phyloP scores from a whole-genome alignment of 108 stramenopile species.

The Fragilaria crotonensis region DNA sequence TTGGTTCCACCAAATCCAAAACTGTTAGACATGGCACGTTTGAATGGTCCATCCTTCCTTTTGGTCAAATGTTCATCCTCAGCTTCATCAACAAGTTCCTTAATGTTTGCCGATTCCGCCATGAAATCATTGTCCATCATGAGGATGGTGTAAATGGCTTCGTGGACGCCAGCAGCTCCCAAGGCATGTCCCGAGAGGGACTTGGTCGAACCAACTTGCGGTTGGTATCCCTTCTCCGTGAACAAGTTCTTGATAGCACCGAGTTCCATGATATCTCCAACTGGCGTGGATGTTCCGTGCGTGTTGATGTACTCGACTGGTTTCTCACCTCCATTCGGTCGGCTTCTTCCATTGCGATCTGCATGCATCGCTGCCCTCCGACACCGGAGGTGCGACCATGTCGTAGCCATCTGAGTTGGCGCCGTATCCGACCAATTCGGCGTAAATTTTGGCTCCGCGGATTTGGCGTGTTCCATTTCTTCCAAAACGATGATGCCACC shows the following conservation, averaged over 20 bases:
- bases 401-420: conserved; percentile 99
- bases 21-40: conserved; percentile 94
- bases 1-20: conserved; percentile 99
- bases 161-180: conserved; percentile 97
- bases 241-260: conserved; percentile 89
- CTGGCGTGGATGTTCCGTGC: conserved; percentile 98
- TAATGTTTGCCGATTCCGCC: conserved; percentile 89
- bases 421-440: conserved; percentile 94
- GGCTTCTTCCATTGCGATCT: conserved; percentile 83
- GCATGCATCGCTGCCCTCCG: conserved; percentile 92
- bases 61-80: conserved; percentile 87
- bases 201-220: conserved; percentile 94
- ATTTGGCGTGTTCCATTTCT: conserved; percentile 94
- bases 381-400: conserved; percentile 98
- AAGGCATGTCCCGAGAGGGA: conserved; percentile 94
- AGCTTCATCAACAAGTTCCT: conserved; percentile 84
- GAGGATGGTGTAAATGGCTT: conserved; percentile 92
- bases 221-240: conserved; percentile 78
- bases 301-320: conserved; percentile 96
- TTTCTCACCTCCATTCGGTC: conserved; percentile 49
- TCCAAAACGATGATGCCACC: conserved; percentile 95
- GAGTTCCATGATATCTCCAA: conserved; percentile 92
- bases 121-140: conserved; percentile 95
- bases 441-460: conserved; percentile 93
- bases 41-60: conserved; percentile 87